Percentiles rank a stretch among this genome's conserved stretches.
Conservation (phyloP, 2,329 filamentous ascomycete species). For the Davidsoniella virescens region DNA sequence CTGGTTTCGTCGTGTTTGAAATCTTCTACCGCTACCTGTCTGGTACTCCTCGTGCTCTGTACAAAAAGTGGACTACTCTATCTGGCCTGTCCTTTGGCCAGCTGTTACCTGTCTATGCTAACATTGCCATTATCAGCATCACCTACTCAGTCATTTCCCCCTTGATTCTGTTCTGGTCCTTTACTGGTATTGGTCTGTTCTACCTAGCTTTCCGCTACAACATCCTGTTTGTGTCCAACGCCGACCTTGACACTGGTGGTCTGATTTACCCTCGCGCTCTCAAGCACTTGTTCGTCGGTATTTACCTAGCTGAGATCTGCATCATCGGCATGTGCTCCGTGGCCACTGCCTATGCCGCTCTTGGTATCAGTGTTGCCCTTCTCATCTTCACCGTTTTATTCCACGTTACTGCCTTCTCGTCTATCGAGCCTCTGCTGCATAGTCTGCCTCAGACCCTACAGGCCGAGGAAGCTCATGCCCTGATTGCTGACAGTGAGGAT, state of each 20-base stretch:
- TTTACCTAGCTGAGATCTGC: constrained; percentile 67
- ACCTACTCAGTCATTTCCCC: constrained; percentile 75
- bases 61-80: constrained; percentile 53
- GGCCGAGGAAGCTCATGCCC: constrained; percentile 21
- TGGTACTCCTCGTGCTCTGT: constrained; percentile 63
- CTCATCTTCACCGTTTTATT: constrained; percentile 62
- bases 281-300: constrained; percentile 67
- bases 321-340: constrained; percentile 69
- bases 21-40: constrained; percentile 54
- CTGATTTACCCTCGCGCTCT: constrained; percentile 76
- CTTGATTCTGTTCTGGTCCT: constrained; percentile 64
- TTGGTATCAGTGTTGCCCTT: constrained; percentile 60
- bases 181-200: constrained; percentile 59
- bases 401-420: constrained; percentile 53
- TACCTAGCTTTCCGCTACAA: constrained; percentile 81
- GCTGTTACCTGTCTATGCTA: constrained; percentile 57
- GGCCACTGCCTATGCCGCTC: constrained; percentile 47
- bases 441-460: constrained; percentile 49
- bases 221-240: constrained; percentile 64
- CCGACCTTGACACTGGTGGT: constrained; percentile 72
- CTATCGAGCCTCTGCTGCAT: constrained; percentile 54
- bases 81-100: constrained; percentile 61
- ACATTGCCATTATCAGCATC: constrained; percentile 57
- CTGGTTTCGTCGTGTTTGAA: constrained; percentile 50
- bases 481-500: constrained; percentile 23